Evolutionary conservation across 805 yeast species (phyloP), one percentile per base, ranked within the genome.

Genomic region (Priceomyces melissophilus): DNA sequence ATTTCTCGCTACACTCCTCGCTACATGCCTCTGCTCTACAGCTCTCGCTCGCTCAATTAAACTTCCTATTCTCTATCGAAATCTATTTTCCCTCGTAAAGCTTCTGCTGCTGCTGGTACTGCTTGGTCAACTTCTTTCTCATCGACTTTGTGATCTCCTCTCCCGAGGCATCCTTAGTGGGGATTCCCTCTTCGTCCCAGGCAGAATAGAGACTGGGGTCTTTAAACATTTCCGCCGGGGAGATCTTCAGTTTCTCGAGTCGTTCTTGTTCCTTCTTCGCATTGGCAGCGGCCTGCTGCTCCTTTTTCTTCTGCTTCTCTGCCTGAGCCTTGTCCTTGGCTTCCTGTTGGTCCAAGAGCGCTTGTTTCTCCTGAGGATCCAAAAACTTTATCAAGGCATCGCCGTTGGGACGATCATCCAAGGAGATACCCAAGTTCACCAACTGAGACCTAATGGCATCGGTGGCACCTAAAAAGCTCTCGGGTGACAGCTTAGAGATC

Each of bases 101-200:
- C 70, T 89, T 89, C 57, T 81, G 81, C 61, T 93, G 99, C 36
- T 75, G 82, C 40, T 82, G 87, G 62, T 79, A 81, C 55, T 75
- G 83, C 67, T 93, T 93, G 46, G 69, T 63, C 50, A 93, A 69
- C 67, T 91, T 91, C 77, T 93, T 93, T 45, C 71, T 70, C 67
- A 83, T 79, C 60, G 96, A 86, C 69, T 93, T 93, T 31, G 93
- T 76, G 4, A 93, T 75, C 48, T 85, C 93, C 50, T 81, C 87
- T 10, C 98, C 98, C 8, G 78, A 79, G 27, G 68, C 73, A 48
- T 82, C 87, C 56, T 79, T 81, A 0, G 81, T 73, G 13, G 99
- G 99, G 12, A 93, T 43, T 1, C 99, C 99, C 28, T 74, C 64
- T 17, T 76, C 90, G 58, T 93, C 97, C 86, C 91, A 93, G 56